Conservation (phyloP, 805 yeast species). For the Candida quercuum region DNA sequence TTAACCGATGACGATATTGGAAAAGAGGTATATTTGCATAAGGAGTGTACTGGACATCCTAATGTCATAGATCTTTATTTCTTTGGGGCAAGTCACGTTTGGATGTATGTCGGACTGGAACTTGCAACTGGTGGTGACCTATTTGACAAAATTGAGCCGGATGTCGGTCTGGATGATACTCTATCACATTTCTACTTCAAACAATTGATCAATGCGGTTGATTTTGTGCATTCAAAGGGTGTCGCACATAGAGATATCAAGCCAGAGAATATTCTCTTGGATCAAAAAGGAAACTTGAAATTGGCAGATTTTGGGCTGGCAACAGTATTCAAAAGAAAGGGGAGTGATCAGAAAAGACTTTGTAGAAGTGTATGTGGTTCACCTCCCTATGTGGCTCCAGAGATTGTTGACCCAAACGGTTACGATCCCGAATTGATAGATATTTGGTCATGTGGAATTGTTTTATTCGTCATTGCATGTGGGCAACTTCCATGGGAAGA, state of each 20-base stretch:
- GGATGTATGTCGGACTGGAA: constrained; percentile 65
- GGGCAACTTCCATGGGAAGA: constrained; percentile 74
- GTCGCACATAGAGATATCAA: constrained; percentile 66
- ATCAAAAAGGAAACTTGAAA: constrained; percentile 58
- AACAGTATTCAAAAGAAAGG: constrained; percentile 43
- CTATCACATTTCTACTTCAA: constrained; percentile 65
- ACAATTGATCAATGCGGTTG: constrained; percentile 58
- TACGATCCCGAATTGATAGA: constrained; percentile 58
- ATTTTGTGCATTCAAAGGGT: constrained; percentile 55
- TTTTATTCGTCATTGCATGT: constrained; percentile 53
- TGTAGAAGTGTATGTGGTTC: constrained; percentile 60
- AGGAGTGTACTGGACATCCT: constrained; percentile 50
- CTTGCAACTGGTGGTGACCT: constrained; percentile 71
- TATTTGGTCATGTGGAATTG: constrained; percentile 67
- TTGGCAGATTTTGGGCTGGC: constrained; percentile 79
- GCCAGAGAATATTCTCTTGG: constrained; percentile 65
- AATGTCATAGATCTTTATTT: constrained; percentile 53
- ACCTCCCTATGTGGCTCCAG: constrained; percentile 80
- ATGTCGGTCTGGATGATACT: constrained; percentile 59
- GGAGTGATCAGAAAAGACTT: constrained; percentile 39
- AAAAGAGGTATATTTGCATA: constrained; percentile 55
- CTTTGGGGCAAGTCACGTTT: constrained; percentile 48
- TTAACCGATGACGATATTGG: constrained; percentile 36
- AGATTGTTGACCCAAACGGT: constrained; percentile 38
- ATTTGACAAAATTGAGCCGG: constrained; percentile 76